These are phyloP conservation scores for Tulasnella sp. DNA, from an alignment of 768 basidiomycete species.

Conservation along the genomic window DNA sequence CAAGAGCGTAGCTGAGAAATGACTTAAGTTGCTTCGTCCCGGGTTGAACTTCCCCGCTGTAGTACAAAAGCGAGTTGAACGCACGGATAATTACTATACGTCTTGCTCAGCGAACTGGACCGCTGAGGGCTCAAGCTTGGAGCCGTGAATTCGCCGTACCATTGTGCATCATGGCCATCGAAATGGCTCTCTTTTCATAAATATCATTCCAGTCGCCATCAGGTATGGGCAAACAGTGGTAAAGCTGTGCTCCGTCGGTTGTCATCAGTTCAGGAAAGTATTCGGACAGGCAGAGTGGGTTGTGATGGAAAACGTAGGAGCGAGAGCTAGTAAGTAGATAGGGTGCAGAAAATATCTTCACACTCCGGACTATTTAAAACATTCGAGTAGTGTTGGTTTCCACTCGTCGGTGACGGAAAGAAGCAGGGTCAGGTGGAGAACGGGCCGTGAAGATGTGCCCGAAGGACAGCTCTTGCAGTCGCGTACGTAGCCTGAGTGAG, in stretches of 20 bases:
- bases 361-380: too few species aligned
- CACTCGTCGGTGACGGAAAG: too few species aligned
- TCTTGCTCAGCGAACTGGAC: background rate
- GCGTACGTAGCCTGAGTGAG: too few species aligned
- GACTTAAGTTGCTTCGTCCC: background rate
- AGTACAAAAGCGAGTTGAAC: slow-evolving; percentile 3
- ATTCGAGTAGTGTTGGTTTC: too few species aligned
- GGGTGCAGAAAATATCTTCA: background rate
- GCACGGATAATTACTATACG: slow-evolving; percentile 4
- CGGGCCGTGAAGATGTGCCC: too few species aligned
- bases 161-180: slow-evolving; percentile 7
- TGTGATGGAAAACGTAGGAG: background rate
- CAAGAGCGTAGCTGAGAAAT: background rate
- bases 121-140: background rate
- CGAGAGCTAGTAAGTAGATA: background rate
- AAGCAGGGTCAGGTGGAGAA: too few species aligned
- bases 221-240: slow-evolving; percentile 3
- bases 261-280: background rate
- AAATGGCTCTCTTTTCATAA: slow-evolving; percentile 4
- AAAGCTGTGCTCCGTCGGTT: background rate
- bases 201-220: slow-evolving; percentile 2
- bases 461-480: too few species aligned
- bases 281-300: background rate
- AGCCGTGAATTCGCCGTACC: background rate
- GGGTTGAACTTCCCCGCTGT: background rate